These are phyloP conservation scores for Pichia insulana DNA, from an alignment of 805 yeast species.

Conservation along the genomic window DNA sequence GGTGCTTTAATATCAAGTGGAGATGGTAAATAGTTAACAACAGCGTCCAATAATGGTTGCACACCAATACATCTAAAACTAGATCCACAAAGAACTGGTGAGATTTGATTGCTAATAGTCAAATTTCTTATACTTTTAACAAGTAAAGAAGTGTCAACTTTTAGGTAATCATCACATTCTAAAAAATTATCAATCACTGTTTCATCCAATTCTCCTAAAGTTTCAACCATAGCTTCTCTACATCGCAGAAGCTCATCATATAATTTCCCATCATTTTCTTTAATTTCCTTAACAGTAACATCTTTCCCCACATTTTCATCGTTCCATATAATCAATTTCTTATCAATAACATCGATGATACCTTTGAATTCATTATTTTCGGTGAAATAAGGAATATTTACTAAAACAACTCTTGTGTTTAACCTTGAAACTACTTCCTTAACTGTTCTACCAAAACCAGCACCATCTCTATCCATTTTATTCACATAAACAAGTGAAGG, in stretches of 20 bases:
- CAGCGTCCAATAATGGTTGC: constrained; percentile 85
- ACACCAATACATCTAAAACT: constrained; percentile 90
- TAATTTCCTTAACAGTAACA: constrained; percentile 39
- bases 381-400: constrained; percentile 71
- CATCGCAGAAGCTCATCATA: constrained; percentile 44
- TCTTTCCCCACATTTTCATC: constrained; percentile 36
- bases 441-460: constrained; percentile 87
- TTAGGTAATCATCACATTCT: constrained; percentile 64
- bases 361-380: constrained; percentile 47
- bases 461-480: constrained; percentile 95
- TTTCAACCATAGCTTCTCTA: constrained; percentile 73
- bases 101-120: constrained; percentile 47
- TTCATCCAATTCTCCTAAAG: constrained; percentile 79
- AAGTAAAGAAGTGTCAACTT: constrained; percentile 48
- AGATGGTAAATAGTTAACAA: constrained; percentile 69
- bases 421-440: constrained; percentile 72
- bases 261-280: constrained; percentile 24
- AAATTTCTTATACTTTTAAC: constrained; percentile 53
- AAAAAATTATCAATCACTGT: constrained; percentile 65
- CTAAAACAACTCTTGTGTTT: constrained; percentile 61
- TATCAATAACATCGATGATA: constrained; percentile 64
- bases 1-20: constrained; percentile 62
- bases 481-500: constrained; percentile 80
- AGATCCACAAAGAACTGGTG: constrained; percentile 89
- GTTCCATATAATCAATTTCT: constrained; percentile 49